phyloP scores from a whole-genome alignment of 306 rosid species.

The Ochetophila trinervis region DNA sequence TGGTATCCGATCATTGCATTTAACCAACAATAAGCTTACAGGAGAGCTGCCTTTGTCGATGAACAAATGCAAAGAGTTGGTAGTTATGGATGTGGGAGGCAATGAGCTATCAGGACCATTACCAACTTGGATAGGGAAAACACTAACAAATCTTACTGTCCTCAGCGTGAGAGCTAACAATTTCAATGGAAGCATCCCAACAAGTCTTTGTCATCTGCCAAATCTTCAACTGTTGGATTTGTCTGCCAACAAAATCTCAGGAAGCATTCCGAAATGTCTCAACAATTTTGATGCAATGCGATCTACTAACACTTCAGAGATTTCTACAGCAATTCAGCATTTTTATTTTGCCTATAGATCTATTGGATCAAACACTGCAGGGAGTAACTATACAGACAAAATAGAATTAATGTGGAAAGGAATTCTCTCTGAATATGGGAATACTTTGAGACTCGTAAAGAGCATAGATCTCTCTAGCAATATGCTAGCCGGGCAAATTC shows the following conservation, averaged over 20 bases:
- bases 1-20: not conserved
- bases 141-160: not conserved
- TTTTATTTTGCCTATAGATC: too few species aligned
- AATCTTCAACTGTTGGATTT: slow-evolving; percentile 4
- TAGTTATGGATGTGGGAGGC: too few species aligned
- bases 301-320: too few species aligned
- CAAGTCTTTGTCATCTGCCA: not conserved
- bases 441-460: too few species aligned
- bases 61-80: not conserved
- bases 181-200: not conserved
- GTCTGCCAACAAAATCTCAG: slow-evolving; percentile 9
- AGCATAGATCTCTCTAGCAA: too few species aligned
- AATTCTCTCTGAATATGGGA: too few species aligned
- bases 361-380: too few species aligned
- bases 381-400: too few species aligned
- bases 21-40: not conserved
- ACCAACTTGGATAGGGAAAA: slow-evolving; percentile 13
- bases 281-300: not conserved
- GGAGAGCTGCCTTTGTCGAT: slow-evolving; percentile 9
- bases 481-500: too few species aligned
- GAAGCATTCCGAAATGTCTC: slow-evolving; percentile 7
- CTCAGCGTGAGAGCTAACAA: not conserved
- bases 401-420: too few species aligned
- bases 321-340: too few species aligned
- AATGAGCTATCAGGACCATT: too few species aligned